Percentiles rank a stretch among this genome's conserved stretches.
phyloP scores from a whole-genome alignment of 2,329 filamentous ascomycete species.

The Colletotrichum tanaceti region DNA sequence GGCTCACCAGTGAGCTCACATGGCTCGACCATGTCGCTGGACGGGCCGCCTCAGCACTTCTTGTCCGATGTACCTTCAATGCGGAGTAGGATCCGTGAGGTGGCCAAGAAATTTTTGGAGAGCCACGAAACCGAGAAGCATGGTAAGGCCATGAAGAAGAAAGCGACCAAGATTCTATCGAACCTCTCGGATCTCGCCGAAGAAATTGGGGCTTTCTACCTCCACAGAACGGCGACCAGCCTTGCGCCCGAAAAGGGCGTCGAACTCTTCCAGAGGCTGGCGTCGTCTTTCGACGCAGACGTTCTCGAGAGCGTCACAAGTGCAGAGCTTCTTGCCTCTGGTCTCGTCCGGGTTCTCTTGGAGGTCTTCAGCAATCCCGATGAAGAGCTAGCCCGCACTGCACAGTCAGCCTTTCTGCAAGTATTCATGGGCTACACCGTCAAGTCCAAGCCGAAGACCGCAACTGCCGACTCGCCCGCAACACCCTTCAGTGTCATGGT shows the following conservation, averaged over 20 bases:
- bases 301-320: conserved; percentile 94
- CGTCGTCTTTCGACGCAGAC: conserved; percentile 87
- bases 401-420: conserved; percentile 86
- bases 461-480: conserved; percentile 74
- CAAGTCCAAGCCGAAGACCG: conserved; percentile 72
- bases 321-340: conserved; percentile 90
- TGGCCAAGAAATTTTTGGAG: conserved; percentile 86
- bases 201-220: conserved; percentile 79
- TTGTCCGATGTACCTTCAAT: conserved; percentile 66
- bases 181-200: conserved; percentile 77
- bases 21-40: conserved; percentile 73
- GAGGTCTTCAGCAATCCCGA: conserved; percentile 82
- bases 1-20: conserved; percentile 75
- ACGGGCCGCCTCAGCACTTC: conserved; percentile 63
- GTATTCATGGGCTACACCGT: conserved; percentile 87
- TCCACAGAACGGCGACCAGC: conserved; percentile 62
- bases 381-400: conserved; percentile 69
- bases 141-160: conserved; percentile 79
- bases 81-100: conserved; percentile 77
- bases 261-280: conserved; percentile 78
- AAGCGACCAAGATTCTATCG: conserved; percentile 80
- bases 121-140: conserved; percentile 81
- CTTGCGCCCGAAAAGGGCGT: conserved; percentile 64
- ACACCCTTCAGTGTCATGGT: conserved; percentile 92
- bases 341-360: conserved; percentile 85